Conservation (phyloP, 2,329 filamentous ascomycete genomes). For the Macrophomina phaseolina region DNA sequence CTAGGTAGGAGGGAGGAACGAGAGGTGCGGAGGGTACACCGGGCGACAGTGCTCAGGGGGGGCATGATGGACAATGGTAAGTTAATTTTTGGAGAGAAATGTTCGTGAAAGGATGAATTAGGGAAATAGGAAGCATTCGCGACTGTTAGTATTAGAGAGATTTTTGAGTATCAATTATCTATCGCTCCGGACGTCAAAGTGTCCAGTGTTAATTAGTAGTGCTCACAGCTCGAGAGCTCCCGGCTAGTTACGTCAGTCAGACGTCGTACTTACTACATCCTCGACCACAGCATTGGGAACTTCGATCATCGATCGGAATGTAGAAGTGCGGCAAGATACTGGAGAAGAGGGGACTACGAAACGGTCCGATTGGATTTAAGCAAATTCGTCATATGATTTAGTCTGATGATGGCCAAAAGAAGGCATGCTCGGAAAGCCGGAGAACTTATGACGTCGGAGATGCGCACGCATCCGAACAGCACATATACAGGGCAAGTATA, state of each 20-base stretch:
- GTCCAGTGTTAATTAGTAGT: neutral
- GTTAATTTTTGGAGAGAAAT: neutral
- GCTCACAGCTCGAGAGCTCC: neutral
- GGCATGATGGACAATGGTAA: neutral
- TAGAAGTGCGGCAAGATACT: constrained; percentile 3
- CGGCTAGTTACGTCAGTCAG: constrained; percentile 4
- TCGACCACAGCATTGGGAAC: neutral
- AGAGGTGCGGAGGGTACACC: neutral
- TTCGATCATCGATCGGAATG: neutral
- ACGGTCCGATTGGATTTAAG: constrained; percentile 12
- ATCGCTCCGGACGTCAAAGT: neutral
- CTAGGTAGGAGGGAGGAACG: neutral
- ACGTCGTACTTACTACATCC: neutral
- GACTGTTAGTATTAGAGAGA: too few relatives aligned
- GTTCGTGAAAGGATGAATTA: neutral
- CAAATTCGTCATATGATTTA: too few relatives aligned
- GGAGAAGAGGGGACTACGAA: neutral
- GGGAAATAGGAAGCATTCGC: neutral
- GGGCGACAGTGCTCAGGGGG: neutral
- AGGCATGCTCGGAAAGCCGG: too few relatives aligned
- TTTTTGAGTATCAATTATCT: too few relatives aligned
- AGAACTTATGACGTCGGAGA: too few relatives aligned
- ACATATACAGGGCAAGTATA: too few relatives aligned
- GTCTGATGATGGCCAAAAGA: too few relatives aligned
- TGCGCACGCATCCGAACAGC: too few relatives aligned